A percentile compares a stretch with the other conserved stretches of the same genome.
Evolutionary conservation across 352 stramenopile genomes (phyloP).

Genomic region (Pythium apleroticum): DNA sequence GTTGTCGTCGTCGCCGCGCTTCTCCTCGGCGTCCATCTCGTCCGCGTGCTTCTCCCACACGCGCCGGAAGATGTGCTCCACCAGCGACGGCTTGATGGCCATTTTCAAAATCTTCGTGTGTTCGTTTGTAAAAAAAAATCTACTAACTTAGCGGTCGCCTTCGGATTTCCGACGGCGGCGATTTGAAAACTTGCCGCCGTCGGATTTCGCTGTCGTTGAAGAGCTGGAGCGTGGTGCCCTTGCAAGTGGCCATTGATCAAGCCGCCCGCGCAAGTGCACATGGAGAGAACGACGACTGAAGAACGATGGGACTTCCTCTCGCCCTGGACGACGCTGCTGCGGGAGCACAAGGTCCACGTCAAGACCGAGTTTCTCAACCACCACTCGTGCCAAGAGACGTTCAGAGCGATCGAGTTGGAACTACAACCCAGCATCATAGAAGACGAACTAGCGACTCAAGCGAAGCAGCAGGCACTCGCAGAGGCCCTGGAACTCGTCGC

Average conservation of each 20-base stretch:
- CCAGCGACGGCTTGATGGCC: constrained; percentile 55
- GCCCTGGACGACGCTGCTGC: constrained; percentile 20
- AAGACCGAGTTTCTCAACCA: constrained; percentile 5
- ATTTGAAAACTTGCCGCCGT: constrained; percentile 2
- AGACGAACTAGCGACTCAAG: background rate
- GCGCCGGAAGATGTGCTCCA: constrained; percentile 76
- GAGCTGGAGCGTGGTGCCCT: background rate
- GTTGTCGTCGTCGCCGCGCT: constrained; percentile 37
- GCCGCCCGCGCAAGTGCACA: background rate
- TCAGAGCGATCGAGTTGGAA: constrained; percentile 17
- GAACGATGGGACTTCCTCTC: constrained; percentile 21
- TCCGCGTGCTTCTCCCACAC: constrained; percentile 45
- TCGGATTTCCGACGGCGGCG: background rate
- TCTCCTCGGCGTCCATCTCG: constrained; percentile 20
- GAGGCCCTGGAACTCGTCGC: constrained; percentile 23
- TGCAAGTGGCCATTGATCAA: background rate
- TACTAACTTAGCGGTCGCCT: background rate
- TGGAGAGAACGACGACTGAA: background rate
- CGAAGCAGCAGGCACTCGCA: background rate
- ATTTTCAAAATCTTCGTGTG: constrained; percentile 18
- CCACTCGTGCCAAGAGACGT: constrained; percentile 14
- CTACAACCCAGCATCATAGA: constrained; percentile 2
- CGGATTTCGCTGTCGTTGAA: background rate
- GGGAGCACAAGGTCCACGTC: constrained; percentile 10
- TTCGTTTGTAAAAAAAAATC: no score